Evolutionary conservation across 345 rosid genomes (phyloP), one percentile per base, ranked within the genome.

Genomic region (Eucalyptus camaldulensis): DNA sequence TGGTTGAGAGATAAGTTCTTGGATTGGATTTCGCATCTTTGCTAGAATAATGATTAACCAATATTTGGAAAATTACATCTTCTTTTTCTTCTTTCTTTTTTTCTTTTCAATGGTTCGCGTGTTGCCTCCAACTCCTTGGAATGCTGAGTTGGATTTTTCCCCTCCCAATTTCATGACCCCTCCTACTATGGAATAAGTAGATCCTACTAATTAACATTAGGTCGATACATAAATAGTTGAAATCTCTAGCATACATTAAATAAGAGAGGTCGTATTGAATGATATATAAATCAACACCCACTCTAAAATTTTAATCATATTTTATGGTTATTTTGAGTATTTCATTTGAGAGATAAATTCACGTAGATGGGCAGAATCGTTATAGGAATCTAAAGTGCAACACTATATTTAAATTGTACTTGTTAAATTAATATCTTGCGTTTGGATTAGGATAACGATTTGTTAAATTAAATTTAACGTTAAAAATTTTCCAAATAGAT

Each of bases 291-390:
- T 6, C 6, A 27, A 13, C 31, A 60, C 2, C 15, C 31, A 60
- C n/a, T 60, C 15, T 27, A 2, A 60, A 60, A 60, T 60, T 7
- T 3, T 60, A 7, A 60, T 1, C 5, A 60, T 27, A 16, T 27
- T 60, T 27, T 60, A 13, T 60, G 69, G 2, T 60, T 27, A 27
- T 60, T 60, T 60, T 60, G 31, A 27, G 8, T 60, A 11, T 4
- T 60, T 4, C 31, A 27, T 60, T 60, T 60, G 16, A 56, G 69
- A 4, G 31, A 6, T 65, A 4, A 65, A 65, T 65, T 1, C 10
- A 14, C 3, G 0, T 65, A 3, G 1, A 29, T 0, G 1, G 3
- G 9, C 10, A 2, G 0, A 6, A 0, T 14, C 5, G 2, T 14
- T n/a, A 65, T 3, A n/a, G 0, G 16, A 65, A 1, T 5, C 5